Conservation (phyloP, 164 flowering plant species). For the Vitis labrusca region DNA sequence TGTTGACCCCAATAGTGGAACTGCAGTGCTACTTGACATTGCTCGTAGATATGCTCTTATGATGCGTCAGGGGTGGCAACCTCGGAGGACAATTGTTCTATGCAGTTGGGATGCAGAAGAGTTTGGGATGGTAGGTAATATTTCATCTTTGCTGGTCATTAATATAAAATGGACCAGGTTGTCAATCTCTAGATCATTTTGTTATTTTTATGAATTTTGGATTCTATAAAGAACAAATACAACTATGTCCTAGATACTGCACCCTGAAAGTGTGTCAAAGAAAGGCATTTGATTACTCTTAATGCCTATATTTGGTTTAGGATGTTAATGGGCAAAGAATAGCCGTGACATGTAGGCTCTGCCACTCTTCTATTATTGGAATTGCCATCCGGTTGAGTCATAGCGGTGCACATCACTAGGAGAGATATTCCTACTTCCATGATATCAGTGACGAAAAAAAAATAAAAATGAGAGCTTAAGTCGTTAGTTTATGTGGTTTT, state of each 20-base stretch:
- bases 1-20: constrained; percentile 98
- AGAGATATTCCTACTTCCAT: neutral
- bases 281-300: neutral
- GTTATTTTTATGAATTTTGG: neutral
- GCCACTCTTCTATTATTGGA: neutral
- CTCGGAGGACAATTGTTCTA: constrained; percentile 81
- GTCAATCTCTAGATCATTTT: neutral
- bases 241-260: neutral
- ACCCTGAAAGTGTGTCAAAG: neutral
- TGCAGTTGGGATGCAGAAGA: constrained; percentile 99
- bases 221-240: neutral
- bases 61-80: constrained; percentile 70
- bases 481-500: neutral
- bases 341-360: neutral
- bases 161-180: neutral
- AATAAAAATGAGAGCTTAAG: neutral
- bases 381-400: neutral
- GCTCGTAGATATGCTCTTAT: constrained; percentile 70
- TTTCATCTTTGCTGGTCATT: constrained; percentile 1
- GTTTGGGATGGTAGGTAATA: constrained; percentile 92
- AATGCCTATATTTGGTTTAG: neutral
- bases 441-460: neutral
- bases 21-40: constrained; percentile 89
- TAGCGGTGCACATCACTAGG: neutral
- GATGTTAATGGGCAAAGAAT: neutral